A percentile compares a stretch with the other conserved stretches of the same genome.
phyloP scores from a whole-genome alignment of 257 asterid genomes.

The Solanum appendiculatum region DNA sequence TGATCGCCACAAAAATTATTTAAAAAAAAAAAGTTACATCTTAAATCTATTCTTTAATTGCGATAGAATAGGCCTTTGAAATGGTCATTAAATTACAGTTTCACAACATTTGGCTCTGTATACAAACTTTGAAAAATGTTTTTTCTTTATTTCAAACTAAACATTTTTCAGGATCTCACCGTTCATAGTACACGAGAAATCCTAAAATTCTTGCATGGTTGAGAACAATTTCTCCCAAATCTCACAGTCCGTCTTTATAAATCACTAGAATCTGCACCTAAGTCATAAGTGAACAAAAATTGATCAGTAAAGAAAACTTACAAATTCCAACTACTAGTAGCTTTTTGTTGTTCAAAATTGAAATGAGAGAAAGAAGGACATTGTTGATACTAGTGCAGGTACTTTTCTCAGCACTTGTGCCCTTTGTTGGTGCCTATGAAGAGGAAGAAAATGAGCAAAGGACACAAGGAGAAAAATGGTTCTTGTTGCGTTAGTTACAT shows the following conservation, averaged over 20 bases:
- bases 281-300: not conserved
- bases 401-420: constrained; percentile 6
- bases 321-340: no score
- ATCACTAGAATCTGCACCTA: not conserved
- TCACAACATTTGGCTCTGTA: no score
- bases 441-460: no score
- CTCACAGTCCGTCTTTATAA: constrained; percentile 3
- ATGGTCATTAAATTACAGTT: no score
- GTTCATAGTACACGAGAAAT: not conserved
- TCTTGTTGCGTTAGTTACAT: no score
- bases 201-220: constrained; percentile 35
- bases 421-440: no score
- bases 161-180: not conserved
- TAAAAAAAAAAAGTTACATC: no score
- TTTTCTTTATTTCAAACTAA: not conserved
- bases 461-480: no score
- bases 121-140: not conserved
- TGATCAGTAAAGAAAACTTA: not conserved
- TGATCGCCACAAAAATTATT: no score
- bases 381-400: constrained; percentile 10
- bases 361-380: constrained; percentile 8
- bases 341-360: no score
- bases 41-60: no score
- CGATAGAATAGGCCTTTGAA: no score
- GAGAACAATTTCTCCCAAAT: constrained; percentile 24